A percentile compares a stretch with the other conserved stretches of the same genome.
Conservation (phyloP, 2,329 filamentous ascomycete genomes). For the Nothomitra cinnamomea region DNA sequence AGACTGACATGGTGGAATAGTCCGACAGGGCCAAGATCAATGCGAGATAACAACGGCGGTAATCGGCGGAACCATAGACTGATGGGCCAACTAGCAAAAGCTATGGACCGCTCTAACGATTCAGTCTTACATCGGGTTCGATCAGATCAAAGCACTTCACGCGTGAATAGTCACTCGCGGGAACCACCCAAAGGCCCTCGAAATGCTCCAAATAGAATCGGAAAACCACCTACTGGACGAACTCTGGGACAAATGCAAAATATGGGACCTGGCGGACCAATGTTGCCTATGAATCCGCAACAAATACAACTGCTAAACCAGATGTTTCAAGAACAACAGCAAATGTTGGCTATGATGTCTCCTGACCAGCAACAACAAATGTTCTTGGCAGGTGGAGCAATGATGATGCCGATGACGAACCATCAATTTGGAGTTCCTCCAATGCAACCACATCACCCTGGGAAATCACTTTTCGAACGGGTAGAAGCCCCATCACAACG, state of each 20-base stretch:
- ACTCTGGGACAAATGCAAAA: conserved; percentile 21
- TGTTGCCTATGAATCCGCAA: conserved; percentile 42
- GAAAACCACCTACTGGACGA: conserved; percentile 24
- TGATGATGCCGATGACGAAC: conserved; percentile 24
- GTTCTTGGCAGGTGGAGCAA: conserved; percentile 19
- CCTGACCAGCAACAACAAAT: conserved; percentile 32
- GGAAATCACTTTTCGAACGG: conserved; percentile 58
- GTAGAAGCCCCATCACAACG: conserved; percentile 36
- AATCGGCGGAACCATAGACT: conserved; percentile 33
- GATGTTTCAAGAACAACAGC: conserved; percentile 71
- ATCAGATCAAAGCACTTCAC: conserved; percentile 51
- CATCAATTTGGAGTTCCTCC: conserved; percentile 7
- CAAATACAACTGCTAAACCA: conserved; percentile 59
- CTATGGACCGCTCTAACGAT: conserved; percentile 63
- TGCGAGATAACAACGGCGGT: conserved; percentile 51
- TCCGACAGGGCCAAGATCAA: conserved; percentile 85
- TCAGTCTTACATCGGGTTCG: conserved; percentile 67
- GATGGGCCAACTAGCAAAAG: conserved; percentile 68
- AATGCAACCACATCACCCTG: conserved; percentile 23
- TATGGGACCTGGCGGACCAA: conserved; percentile 19
- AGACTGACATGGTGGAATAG: conserved; percentile 28
- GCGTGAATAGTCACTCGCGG: conserved; percentile 64
- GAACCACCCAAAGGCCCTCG: conserved; percentile 52
- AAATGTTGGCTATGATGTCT: conserved; percentile 61
- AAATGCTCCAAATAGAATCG: conserved; percentile 18